Conservation (phyloP, 2,329 filamentous ascomycete genomes). For the Pleurostoma richardsiae region DNA sequence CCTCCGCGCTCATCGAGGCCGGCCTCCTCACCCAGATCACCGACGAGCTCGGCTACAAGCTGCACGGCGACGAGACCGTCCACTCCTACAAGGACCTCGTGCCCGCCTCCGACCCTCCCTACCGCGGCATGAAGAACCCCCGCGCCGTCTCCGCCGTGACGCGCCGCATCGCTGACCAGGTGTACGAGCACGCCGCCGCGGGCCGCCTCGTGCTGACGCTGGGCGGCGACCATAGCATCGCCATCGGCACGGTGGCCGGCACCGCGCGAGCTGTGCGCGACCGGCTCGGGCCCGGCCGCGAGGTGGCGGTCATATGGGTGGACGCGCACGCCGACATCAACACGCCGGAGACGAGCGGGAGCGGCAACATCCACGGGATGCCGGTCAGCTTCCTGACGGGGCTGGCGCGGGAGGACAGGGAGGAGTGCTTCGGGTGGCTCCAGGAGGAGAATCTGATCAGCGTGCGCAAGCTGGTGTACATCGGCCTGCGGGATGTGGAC, state of each 20-base stretch:
- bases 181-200: constrained; percentile 77
- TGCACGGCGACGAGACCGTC: constrained; percentile 77
- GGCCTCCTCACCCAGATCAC: constrained; percentile 80
- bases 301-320: constrained; percentile 97
- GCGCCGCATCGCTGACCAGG: constrained; percentile 70
- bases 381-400: constrained; percentile 89
- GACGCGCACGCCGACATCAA: constrained; percentile 99
- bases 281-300: constrained; percentile 69
- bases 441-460: constrained; percentile 64
- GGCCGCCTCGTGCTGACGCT: constrained; percentile 89
- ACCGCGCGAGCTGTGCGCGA: constrained; percentile 83
- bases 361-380: constrained; percentile 97
- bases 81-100: constrained; percentile 76
- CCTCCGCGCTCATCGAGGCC: constrained; percentile 80
- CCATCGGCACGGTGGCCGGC: constrained; percentile 87
- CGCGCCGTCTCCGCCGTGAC: constrained; percentile 82
- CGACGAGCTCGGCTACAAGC: constrained; percentile 81
- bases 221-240: constrained; percentile 93
- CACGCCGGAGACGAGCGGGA: constrained; percentile 82
- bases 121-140: constrained; percentile 93
- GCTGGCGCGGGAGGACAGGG: constrained; percentile 68
- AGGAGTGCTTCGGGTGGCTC: constrained; percentile 89
- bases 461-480: constrained; percentile 88
- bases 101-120: constrained; percentile 67
- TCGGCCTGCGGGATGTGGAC: constrained; percentile 90